Conservation (phyloP, 257 asterid species). For the Misopates orontium region DNA sequence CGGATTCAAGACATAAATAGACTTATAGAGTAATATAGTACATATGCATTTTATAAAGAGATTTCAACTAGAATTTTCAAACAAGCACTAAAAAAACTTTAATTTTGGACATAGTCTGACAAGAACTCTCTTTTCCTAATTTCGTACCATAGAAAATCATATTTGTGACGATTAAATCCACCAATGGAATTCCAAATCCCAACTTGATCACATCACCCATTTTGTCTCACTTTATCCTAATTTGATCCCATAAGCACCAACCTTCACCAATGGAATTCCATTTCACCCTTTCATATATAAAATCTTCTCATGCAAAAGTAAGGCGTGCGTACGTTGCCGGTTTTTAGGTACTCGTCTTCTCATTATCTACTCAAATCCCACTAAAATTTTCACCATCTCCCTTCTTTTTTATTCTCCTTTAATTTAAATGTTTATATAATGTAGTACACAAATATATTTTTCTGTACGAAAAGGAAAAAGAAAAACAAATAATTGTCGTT, state of each 20-base stretch:
- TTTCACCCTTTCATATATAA: neutral
- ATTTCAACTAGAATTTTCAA: too few relatives aligned
- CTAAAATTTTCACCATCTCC: neutral
- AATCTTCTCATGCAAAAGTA: neutral
- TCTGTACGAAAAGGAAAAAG: slow-evolving; percentile 1
- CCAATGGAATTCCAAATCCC: slow-evolving; percentile 5
- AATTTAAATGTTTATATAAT: neutral
- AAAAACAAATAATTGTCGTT: neutral
- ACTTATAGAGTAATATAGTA: too few relatives aligned
- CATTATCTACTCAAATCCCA: slow-evolving; percentile 15
- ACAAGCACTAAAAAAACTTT: neutral
- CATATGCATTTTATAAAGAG: too few relatives aligned
- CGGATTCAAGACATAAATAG: too few relatives aligned
- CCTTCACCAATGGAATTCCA: slow-evolving; percentile 16
- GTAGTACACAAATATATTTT: neutral
- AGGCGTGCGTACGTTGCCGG: neutral
- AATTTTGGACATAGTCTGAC: neutral
- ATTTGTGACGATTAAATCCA: neutral
- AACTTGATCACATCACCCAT: neutral
- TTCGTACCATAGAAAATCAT: neutral
- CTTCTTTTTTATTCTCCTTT: neutral
- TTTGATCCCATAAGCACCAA: neutral
- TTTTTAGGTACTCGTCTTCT: slow-evolving; percentile 6
- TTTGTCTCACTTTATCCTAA: neutral
- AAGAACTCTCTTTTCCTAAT: neutral